Evolutionary conservation across 192 early-diverging fungal species (phyloP).

Genomic region (Thamnidium elegans): DNA sequence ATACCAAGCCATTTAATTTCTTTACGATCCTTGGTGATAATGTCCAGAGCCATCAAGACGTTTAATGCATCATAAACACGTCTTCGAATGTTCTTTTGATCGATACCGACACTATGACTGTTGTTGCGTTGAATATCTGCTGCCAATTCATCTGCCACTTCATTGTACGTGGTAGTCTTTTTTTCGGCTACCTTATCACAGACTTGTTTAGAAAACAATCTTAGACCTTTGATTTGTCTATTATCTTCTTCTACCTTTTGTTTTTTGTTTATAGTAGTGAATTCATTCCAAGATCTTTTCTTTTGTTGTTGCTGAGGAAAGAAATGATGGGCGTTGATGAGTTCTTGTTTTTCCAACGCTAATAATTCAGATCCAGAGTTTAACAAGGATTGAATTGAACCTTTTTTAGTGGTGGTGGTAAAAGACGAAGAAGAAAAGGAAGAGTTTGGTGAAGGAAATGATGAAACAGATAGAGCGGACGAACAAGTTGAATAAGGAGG

Average conservation of each 20-base stretch:
- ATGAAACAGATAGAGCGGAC: slow-evolving; percentile 4
- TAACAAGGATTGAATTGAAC: slow-evolving; percentile 27
- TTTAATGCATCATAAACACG: slow-evolving; percentile 71
- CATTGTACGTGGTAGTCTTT: slow-evolving; percentile 58
- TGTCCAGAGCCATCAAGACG: slow-evolving; percentile 58
- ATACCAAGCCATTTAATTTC: slow-evolving; percentile 60
- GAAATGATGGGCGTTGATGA: not conserved
- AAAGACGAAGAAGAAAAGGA: not conserved
- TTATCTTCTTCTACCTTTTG: not conserved
- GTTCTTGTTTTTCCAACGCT: slow-evolving; percentile 17
- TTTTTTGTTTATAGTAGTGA: not conserved
- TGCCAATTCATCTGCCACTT: slow-evolving; percentile 55
- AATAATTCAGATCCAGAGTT: slow-evolving; percentile 21
- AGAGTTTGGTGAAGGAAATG: slow-evolving; percentile 8
- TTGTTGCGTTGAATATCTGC: slow-evolving; percentile 16
- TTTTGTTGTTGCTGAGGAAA: not conserved
- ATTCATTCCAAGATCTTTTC: slow-evolving; percentile 4
- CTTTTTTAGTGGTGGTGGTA: slow-evolving; percentile 18
- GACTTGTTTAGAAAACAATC: slow-evolving; percentile 57
- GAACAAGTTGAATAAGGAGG: slow-evolving; percentile 2
- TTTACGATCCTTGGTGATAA: slow-evolving; percentile 61
- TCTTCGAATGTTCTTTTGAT: slow-evolving; percentile 64
- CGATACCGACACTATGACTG: slow-evolving; percentile 17
- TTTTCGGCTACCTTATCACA: slow-evolving; percentile 55
- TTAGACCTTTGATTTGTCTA: slow-evolving; percentile 32